Evolutionary conservation across 768 basidiomycete genomes (phyloP), one percentile per base, ranked within the genome.

Genomic region (Gautieria morchelliformis): DNA sequence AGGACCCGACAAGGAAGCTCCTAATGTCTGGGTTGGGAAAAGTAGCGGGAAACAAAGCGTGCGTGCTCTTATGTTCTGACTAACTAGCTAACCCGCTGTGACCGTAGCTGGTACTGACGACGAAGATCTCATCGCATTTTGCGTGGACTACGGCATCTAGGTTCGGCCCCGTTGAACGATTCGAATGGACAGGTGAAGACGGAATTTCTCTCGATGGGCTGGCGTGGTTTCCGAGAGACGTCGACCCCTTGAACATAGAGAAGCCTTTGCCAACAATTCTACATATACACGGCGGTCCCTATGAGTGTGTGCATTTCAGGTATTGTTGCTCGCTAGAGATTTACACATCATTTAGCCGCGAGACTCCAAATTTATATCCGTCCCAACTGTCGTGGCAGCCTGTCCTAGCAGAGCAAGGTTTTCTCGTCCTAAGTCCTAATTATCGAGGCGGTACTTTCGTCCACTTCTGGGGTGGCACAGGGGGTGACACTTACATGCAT

Each of bases 381-480:
- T 33, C 17, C 44, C 15, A 30, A 17, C 19, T 12, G 20, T 42
- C 45, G 19, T 52, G 58, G 30, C 19, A 35, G 20, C 20, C n/a
- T 3, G 24, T 48, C 14, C 52, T 59, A 19, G 32, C 53, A 19
- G 52, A 49, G 10, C 46, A 40, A 14, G 60, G 60, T 15, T 61
- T 44, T 30, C 48, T 58, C 8, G 52, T 53, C 8, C 20, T 61
- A 19, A 50, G 15, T 6, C 60, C 60, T 10, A 58, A 61, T 33
- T 61, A 61, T 48, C 52, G 60, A 15, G 60, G 60, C 22, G 49
- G 60, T 61, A 42, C 15, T 58, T 51, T 19, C 40, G 27, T 33
- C 7, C 14, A 30, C 19, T 19, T 22, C 24, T 35, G 32, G 11
- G 5, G 11, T 12, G 39, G 15, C 27, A n/a, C 20, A 33, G 30